phyloP scores from a whole-genome alignment of 805 yeast genomes.

The Ogataea naganishii region DNA sequence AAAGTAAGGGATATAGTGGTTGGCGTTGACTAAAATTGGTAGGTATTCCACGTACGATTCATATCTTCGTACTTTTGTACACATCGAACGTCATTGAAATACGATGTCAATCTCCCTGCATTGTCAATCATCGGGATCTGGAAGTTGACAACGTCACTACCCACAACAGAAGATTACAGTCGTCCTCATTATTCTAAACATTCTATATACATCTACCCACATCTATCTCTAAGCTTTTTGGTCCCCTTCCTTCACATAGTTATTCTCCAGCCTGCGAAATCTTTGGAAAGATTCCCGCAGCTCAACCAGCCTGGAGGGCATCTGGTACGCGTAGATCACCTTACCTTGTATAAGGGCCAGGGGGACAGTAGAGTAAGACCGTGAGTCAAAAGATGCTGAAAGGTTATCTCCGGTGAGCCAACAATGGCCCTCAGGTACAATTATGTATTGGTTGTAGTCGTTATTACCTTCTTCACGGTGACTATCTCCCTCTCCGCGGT shows the following conservation, averaged over 20 bases:
- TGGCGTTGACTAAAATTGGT: too few relatives aligned
- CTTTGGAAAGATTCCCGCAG: slow-evolving; percentile 34
- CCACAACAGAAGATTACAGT: too few relatives aligned
- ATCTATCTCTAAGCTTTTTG: slow-evolving; percentile 4
- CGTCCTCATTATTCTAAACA: slow-evolving; percentile 1
- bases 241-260: slow-evolving; percentile 29
- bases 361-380: slow-evolving; percentile 86
- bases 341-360: slow-evolving; percentile 84
- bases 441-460: slow-evolving; percentile 44
- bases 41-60: too few relatives aligned
- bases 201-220: slow-evolving; percentile 1
- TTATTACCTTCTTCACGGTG: not conserved
- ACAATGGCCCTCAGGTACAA: slow-evolving; percentile 88
- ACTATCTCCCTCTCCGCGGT: too few relatives aligned
- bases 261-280: slow-evolving; percentile 47
- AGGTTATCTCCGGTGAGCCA: slow-evolving; percentile 97
- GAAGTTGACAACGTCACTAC: too few relatives aligned
- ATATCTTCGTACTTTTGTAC: too few relatives aligned
- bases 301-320: slow-evolving; percentile 24
- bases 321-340: slow-evolving; percentile 61
- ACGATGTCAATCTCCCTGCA: too few relatives aligned
- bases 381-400: slow-evolving; percentile 77
- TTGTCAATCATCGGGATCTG: too few relatives aligned
- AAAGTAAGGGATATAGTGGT: too few relatives aligned
- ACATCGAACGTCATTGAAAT: too few relatives aligned